Base-by-base conservation (phyloP, 176 grass and related monocot species). In the Aegilops speltoides region DNA sequence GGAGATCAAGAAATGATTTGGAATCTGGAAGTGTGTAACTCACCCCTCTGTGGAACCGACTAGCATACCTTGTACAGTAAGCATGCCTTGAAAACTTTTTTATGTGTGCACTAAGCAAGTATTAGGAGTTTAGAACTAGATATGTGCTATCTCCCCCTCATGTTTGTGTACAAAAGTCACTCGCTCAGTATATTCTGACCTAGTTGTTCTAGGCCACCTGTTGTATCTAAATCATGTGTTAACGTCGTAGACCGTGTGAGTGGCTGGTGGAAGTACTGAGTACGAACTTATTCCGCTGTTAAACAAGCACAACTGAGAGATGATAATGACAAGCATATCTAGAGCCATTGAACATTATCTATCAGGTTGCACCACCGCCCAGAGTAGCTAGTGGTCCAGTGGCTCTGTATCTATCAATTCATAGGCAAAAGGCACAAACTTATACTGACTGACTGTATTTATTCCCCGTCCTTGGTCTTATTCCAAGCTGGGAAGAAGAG, bases 1-100 rank as follows among this genome's bases (percentile, higher is more conserved):
- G 72, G 33, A 64, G 79, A 34, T 40, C 79, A 75, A 57, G 74
- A 70, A 87, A 83, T 56, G 83, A 87, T 88, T 74, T 93, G 57
- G 91, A 88, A 89, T 85, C 83, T 38, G 80, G 89, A n/a, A 78
- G 86, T 4, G 64, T 88, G 37, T 91, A 81, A 77, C 28, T 62
- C 69, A 78, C 69, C 75, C 29, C 29, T 75, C 12, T 4, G 17
- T 65, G 68, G 26, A 81, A 41, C 29, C 8, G 2, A 84, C 57
- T 50, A 52, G 64, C 9, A 4, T 37, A 26, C 9, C 31, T 22
- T 90, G 54, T 78, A 85, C 78, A 91, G 77, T 82, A 85, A 78
- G 82, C 33, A 22, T 45, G 33, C 13, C 54, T 65, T 17, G 1
- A 2, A 29, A 41, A 70, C 54, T 83, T 4, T 77, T 56, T 10